Evolutionary conservation across 306 rosid species (phyloP), one percentile per base, ranked within the genome.

Genomic region (Quercus rubra): DNA sequence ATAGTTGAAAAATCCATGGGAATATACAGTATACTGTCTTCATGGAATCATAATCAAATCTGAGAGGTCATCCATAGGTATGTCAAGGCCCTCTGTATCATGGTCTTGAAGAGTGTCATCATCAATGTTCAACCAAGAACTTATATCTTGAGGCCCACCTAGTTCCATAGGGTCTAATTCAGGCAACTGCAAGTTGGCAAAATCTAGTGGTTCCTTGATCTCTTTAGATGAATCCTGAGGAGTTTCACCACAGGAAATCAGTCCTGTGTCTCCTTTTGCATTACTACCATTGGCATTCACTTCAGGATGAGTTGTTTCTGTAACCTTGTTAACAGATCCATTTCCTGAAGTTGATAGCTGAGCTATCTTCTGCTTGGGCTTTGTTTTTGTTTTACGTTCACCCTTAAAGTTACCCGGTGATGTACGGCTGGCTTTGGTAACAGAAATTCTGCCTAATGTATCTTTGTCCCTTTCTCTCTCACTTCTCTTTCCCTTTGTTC

Each of bases 21-120:
- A 81, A 83, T 91, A 54, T 82, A 77, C 86, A 66, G 81, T 81
- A 38, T 81, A 74, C 79, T 27, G 87, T 74, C 85, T 81, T 88
- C 95, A 94, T 38, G 80, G 64, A 79, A 84, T 19, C 89, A 90
- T 83, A 77, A 72, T 78, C 87, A 93, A 79, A 18, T 84, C 92
- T 59, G 93, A 87, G 76, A 94, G 90, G 80, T 94, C 98, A 74
- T 92, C 98, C 98, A 92, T 89, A 58, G 97, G 98, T 84, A 92
- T 91, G 70, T 86, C 94, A 21, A 89, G 88, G 85, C 97, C 97
- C 57, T 78, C 75, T 1, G 77, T 71, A 80, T 88, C 92, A 74
- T 80, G 78, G 31, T 87, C 98, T 82, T 88, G 91, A 66, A 89
- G 79, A 55, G 81, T 89, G 41, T 88, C 97, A 19, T 86, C 93